These are phyloP conservation scores for Rutstroemia sydowiana DNA, from an alignment of 2,329 filamentous ascomycete genomes.

Conservation along the genomic window DNA sequence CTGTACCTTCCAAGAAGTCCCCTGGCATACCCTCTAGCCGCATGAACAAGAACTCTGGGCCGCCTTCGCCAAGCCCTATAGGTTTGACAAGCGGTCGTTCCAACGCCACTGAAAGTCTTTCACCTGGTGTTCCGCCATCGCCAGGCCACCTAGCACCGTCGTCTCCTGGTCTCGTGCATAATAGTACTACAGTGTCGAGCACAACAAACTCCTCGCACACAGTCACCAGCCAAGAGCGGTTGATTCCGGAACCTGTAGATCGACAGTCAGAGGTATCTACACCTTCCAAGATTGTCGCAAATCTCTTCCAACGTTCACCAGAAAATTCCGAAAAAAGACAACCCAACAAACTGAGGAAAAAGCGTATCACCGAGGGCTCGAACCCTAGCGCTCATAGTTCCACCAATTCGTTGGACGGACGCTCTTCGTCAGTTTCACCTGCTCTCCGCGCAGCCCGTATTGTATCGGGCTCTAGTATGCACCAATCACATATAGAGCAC, in stretches of 20 bases:
- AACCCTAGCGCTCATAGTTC: conserved; percentile 91
- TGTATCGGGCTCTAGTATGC: conserved; percentile 25
- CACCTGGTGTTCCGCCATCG: conserved; percentile 15
- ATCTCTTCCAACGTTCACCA: conserved; percentile 61
- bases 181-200: conserved; percentile 17
- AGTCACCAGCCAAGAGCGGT: conserved; percentile 41
- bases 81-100: conserved; percentile 7
- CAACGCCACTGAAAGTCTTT: conserved; percentile 19
- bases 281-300: conserved; percentile 63
- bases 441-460: conserved; percentile 28
- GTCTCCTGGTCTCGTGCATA: conserved; percentile 17
- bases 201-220: conserved; percentile 20
- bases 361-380: conserved; percentile 61
- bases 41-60: conserved; percentile 52
- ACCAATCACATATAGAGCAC: conserved; percentile 6
- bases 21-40: conserved; percentile 61
- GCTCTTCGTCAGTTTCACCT: conserved; percentile 23
- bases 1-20: conserved; percentile 83
- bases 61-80: conserved; percentile 36
- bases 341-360: conserved; percentile 90
- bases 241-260: conserved; percentile 31
- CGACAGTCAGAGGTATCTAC: conserved; percentile 28
- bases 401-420: conserved; percentile 60
- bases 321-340: conserved; percentile 56
- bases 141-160: conserved; percentile 19